These are phyloP conservation scores for Coemansia sp. DNA, from an alignment of 192 early-diverging fungal species.

Conservation along the genomic window DNA sequence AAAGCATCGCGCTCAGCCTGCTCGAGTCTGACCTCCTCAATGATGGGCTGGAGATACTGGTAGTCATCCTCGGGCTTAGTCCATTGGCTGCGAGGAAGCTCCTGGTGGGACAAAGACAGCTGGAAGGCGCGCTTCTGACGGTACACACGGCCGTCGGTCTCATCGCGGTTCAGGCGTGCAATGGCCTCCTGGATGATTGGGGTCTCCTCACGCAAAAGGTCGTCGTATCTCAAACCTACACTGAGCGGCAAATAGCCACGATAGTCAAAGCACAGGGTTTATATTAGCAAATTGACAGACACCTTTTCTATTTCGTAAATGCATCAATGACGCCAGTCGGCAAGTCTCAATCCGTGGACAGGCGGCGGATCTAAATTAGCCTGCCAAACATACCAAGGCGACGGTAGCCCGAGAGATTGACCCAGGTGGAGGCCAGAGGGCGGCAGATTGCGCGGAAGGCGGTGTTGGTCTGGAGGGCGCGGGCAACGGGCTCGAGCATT, in stretches of 20 bases:
- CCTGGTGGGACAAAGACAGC: conserved; percentile 64
- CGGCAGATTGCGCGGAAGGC: conserved; percentile 38
- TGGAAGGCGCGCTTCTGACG: conserved; percentile 78
- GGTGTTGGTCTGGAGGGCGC: conserved; percentile 29
- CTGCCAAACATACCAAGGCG: conserved; percentile 71
- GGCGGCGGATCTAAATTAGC: too few relatives aligned
- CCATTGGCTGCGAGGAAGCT: conserved; percentile 67
- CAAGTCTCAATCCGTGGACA: too few relatives aligned
- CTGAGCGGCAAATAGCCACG: too few relatives aligned
- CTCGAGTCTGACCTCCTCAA: conserved; percentile 80
- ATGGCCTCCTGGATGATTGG: conserved; percentile 79
- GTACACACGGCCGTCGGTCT: conserved; percentile 69
- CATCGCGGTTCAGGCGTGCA: conserved; percentile 66
- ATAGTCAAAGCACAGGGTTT: too few relatives aligned
- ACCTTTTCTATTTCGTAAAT: background rate
- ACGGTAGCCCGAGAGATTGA: conserved; percentile 66
- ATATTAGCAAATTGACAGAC: too few relatives aligned
- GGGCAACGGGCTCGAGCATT: conserved; percentile 39
- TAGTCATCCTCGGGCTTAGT: conserved; percentile 78
- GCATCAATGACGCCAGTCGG: background rate
- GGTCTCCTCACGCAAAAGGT: conserved; percentile 83
- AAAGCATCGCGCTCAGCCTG: conserved; percentile 70
- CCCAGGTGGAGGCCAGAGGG: conserved; percentile 63
- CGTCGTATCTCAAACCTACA: conserved; percentile 83
- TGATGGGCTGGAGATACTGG: conserved; percentile 76